These are phyloP conservation scores for Penicillium waksmanii DNA, from an alignment of 495 filamentous ascomycete genomes.

Conservation along the genomic window DNA sequence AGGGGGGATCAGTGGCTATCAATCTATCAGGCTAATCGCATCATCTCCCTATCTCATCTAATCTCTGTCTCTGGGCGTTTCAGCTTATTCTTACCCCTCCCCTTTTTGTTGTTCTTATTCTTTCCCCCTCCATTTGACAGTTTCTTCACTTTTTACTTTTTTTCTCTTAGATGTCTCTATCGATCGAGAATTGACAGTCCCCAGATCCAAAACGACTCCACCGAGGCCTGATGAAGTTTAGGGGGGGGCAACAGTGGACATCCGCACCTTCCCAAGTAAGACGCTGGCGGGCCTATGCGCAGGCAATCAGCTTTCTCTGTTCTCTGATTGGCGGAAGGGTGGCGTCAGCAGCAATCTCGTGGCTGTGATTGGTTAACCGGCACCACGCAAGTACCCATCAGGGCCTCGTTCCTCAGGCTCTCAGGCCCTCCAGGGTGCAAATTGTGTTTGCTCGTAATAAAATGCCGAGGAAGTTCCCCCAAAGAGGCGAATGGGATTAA, in stretches of 20 bases:
- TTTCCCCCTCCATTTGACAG: constrained; percentile 7
- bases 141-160: constrained; percentile 17
- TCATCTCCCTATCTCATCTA: constrained; percentile 29
- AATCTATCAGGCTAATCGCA: constrained; percentile 33
- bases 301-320: constrained; percentile 37
- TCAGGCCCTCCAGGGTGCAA: too few species aligned
- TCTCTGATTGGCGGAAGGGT: constrained; percentile 27
- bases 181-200: constrained; percentile 21
- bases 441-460: neutral
- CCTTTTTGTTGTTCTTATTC: neutral
- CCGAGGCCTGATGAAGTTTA: constrained; percentile 37
- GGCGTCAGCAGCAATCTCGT: constrained; percentile 34
- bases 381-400: neutral
- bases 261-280: constrained; percentile 33
- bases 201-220: constrained; percentile 44
- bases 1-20: constrained; percentile 34
- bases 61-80: constrained; percentile 10
- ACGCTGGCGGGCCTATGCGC: constrained; percentile 18
- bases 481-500: constrained; percentile 2
- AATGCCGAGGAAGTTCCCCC: neutral
- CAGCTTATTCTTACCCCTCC: neutral
- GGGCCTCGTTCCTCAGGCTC: neutral
- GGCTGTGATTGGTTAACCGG: constrained; percentile 30
- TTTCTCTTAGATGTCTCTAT: constrained; percentile 13
- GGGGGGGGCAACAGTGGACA: constrained; percentile 24